Evolutionary conservation across 2,329 filamentous ascomycete genomes (phyloP).

Genomic region (Arachnopeziza araneosa): DNA sequence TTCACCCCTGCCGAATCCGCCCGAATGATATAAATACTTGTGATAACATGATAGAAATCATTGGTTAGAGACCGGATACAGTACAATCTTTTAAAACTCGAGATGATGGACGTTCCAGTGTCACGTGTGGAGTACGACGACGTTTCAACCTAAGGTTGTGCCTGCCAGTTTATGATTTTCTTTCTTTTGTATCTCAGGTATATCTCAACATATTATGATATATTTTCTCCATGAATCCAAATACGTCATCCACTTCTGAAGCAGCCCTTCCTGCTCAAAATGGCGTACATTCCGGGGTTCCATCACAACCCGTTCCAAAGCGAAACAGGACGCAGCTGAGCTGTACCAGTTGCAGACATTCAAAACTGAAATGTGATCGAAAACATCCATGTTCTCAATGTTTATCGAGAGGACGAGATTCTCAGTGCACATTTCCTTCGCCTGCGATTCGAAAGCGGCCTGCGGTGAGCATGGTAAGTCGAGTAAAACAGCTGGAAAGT

Average conservation of each 20-base stretch:
- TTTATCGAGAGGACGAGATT: slow-evolving; percentile 39
- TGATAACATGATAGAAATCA: too few relatives aligned
- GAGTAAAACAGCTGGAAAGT: slow-evolving; percentile 49
- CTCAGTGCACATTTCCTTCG: slow-evolving; percentile 44
- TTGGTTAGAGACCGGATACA: too few relatives aligned
- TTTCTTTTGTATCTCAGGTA: neutral
- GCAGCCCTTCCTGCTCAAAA: neutral
- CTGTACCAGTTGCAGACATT: slow-evolving; percentile 19
- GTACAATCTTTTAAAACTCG: too few relatives aligned
- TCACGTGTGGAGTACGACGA: too few relatives aligned
- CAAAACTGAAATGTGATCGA: slow-evolving; percentile 46
- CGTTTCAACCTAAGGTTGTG: too few relatives aligned
- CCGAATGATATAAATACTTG: too few relatives aligned
- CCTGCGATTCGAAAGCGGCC: slow-evolving; percentile 37
- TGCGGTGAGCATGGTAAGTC: slow-evolving; percentile 45
- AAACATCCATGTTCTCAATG: slow-evolving; percentile 47
- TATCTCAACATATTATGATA: neutral
- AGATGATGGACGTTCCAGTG: too few relatives aligned
- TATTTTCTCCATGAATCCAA: neutral
- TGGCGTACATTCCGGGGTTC: neutral
- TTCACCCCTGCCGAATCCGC: too few relatives aligned
- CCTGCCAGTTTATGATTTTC: too few relatives aligned
- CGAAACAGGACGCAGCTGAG: slow-evolving; percentile 15
- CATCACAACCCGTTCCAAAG: slow-evolving; percentile 4
- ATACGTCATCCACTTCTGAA: neutral